Conservation (phyloP, 2,329 filamentous ascomycete genomes). For the Annulohypoxylon truncatum region DNA sequence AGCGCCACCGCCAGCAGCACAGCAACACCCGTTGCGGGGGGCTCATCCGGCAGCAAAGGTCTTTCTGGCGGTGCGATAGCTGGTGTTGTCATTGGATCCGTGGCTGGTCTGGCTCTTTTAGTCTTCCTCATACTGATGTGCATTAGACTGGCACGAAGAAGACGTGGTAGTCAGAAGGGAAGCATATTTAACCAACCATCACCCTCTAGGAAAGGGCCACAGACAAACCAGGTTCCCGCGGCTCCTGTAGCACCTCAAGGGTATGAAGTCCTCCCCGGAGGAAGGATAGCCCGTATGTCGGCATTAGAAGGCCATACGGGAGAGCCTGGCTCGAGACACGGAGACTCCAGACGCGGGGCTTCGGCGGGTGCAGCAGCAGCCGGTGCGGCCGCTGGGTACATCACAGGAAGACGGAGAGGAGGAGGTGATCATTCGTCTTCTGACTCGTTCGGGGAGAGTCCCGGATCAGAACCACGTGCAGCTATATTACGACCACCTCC, state of each 20-base stretch:
- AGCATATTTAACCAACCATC: constrained; percentile 92
- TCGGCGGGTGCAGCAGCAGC: constrained; percentile 59
- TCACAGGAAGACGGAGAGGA: constrained; percentile 57
- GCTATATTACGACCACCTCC: constrained; percentile 69
- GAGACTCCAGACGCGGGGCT: constrained; percentile 61
- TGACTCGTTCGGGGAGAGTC: constrained; percentile 77
- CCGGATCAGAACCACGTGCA: constrained; percentile 71
- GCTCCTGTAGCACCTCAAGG: constrained; percentile 57
- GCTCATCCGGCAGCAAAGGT: constrained; percentile 50
- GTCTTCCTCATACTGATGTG: constrained; percentile 76
- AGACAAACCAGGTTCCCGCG: constrained; percentile 54
- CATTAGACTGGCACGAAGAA: constrained; percentile 63
- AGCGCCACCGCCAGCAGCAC: constrained; percentile 61
- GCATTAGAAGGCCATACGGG: constrained; percentile 82
- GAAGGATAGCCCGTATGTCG: constrained; percentile 94
- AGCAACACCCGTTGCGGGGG: constrained; percentile 45
- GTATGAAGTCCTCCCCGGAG: constrained; percentile 83
- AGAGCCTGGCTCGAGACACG: constrained; percentile 68
- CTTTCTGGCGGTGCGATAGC: constrained; percentile 90
- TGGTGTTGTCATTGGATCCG: constrained; percentile 85
- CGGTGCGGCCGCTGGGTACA: constrained; percentile 62
- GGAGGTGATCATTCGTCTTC: constrained; percentile 73
- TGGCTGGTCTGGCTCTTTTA: constrained; percentile 78
- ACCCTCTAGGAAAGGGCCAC: constrained; percentile 67
- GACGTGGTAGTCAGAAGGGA: constrained; percentile 70